Evolutionary conservation across 441 rosid species (phyloP), one percentile per base, ranked within the genome.

Genomic region (Daphne laureola): DNA sequence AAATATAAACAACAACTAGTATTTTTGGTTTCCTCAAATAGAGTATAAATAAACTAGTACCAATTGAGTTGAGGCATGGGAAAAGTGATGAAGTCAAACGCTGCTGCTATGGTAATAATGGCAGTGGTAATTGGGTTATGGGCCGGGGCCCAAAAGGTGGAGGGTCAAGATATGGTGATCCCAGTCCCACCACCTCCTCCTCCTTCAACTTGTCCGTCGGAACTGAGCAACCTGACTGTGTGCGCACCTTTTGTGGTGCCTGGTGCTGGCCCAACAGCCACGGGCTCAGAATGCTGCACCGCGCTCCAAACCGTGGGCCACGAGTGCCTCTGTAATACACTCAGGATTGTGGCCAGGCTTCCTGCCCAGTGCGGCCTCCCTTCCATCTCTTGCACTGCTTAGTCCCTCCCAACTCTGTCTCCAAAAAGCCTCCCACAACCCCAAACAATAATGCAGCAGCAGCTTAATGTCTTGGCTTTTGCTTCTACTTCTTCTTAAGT

Each of bases 261-360:
- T 0, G 81, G 86, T 12, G 50, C 66, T 5, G 1, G 52, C 0
- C 15, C 26, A 35, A 18, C 66, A 14, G 36, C 0, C 52, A 85
- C 88, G 0, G 59, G 16, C 16, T 0, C 73, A 1, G 68, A 52
- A 0, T 76, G 86, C 21, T 78, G 90, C 49, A 38, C 18, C 2
- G 86, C 86, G 0, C 78, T 80, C 31, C 77, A 63, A 23, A 40
- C 69, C 0, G 70, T 83, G 14, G 64, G 70, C 5, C 68, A 58
- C 18, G 82, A 76, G 52, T 83, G 90, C 67, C 61, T 80, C 53
- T 80, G 90, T 74, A 78, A 49, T 80, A 78, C 90, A 35, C 61
- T 83, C 16, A 74, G 77, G 17, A 66, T 83, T 14, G 78, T 80
- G 0, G 55, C 82, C 18, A 76, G 68, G 21, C 82, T 83, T 47